These are phyloP conservation scores for Wallacemonas sp. DNA, from an alignment of 208 protist genomes.

Conservation along the genomic window DNA sequence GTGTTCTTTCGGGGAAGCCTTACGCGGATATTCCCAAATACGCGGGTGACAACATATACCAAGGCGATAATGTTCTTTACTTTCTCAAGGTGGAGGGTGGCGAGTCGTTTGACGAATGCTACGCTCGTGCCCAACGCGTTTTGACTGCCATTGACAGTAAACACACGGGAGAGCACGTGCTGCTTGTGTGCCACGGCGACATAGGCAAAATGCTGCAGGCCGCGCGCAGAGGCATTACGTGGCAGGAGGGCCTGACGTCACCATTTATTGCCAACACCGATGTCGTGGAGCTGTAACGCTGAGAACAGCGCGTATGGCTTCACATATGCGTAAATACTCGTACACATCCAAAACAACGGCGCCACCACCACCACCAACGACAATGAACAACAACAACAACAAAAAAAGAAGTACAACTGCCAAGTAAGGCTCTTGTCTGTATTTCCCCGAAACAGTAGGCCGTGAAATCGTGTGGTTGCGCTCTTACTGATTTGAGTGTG, in stretches of 20 bases:
- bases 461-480: too few species aligned
- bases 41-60: constrained; percentile 66
- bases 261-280: constrained; percentile 89
- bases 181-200: constrained; percentile 89
- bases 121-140: constrained; percentile 61
- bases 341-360: too few species aligned
- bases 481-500: too few species aligned
- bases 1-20: constrained; percentile 76
- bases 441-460: too few species aligned
- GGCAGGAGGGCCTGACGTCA: constrained; percentile 63
- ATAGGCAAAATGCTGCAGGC: constrained; percentile 92
- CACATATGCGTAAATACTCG: too few species aligned
- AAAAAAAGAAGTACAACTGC: too few species aligned
- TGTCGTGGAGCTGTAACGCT: constrained; percentile 43
- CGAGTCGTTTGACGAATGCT: constrained; percentile 82
- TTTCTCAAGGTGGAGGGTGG: constrained; percentile 71
- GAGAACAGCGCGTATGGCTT: background rate
- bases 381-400: background rate
- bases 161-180: constrained; percentile 65
- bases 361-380: background rate
- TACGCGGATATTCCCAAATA: constrained; percentile 65
- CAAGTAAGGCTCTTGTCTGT: too few species aligned
- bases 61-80: constrained; percentile 85
- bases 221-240: constrained; percentile 51
- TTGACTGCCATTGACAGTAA: constrained; percentile 50